phyloP scores from a whole-genome alignment of 768 basidiomycete species.

The Trametes coccinea region DNA sequence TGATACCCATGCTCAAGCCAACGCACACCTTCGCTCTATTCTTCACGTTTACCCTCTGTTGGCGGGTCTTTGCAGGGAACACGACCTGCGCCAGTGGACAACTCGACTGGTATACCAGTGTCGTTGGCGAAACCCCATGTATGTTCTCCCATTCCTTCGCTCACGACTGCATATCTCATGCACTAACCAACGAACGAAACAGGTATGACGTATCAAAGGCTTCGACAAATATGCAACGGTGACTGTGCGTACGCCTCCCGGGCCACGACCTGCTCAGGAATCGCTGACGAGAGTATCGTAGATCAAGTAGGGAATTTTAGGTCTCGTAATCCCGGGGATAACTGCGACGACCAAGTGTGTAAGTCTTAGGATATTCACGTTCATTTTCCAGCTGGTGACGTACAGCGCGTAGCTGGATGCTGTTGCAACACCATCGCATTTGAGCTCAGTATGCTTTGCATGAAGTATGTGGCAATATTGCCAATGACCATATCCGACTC shows the following conservation, averaged over 20 bases:
- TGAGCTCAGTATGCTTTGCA: constrained; percentile 19
- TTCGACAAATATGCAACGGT: constrained; percentile 24
- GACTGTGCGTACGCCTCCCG: constrained; percentile 8
- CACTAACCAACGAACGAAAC: not conserved
- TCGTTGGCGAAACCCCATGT: constrained; percentile 22
- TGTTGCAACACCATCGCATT: constrained; percentile 20
- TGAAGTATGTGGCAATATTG: constrained; percentile 1
- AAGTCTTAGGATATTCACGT: not conserved
- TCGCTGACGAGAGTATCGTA: not conserved
- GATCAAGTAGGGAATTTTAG: constrained; percentile 8
- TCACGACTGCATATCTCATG: too few relatives aligned
- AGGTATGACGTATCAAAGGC: constrained; percentile 20
- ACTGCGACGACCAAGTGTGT: constrained; percentile 16
- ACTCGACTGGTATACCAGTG: constrained; percentile 21
- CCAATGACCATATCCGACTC: not conserved
- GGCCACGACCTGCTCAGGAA: too few relatives aligned
- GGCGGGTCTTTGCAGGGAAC: not conserved
- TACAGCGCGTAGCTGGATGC: not conserved
- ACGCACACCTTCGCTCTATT: too few relatives aligned
- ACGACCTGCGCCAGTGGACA: constrained; percentile 14
- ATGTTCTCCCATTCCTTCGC: not conserved
- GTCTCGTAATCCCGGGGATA: not conserved
- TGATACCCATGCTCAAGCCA: too few relatives aligned
- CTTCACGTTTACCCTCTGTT: too few relatives aligned
- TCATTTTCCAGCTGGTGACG: not conserved